Base-by-base conservation (phyloP, 2,329 filamentous ascomycete genomes). In the Neopestalotiopsis sp. region DNA sequence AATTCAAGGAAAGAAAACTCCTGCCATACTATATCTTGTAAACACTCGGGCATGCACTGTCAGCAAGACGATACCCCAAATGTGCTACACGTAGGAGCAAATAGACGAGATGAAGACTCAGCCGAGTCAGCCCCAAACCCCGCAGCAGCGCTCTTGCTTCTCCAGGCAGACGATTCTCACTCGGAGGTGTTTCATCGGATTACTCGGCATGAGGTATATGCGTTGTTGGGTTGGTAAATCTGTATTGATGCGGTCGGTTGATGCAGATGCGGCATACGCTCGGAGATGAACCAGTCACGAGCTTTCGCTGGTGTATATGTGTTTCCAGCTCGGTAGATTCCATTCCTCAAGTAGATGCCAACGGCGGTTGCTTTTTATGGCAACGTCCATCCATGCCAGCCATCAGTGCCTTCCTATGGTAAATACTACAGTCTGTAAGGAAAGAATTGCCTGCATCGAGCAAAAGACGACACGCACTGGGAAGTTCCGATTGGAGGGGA, bases 401-500 rank as follows among this genome's bases (percentile, higher is more conserved):
- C 17, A 17, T 20, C 5, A 17, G 14, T 49, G 42, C 42, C n/a
- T n/a, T 20, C 20, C 10, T 52, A 10, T 52, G 45, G 45, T 52
- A 49, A 49, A n/a, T 14, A 49, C 2, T n/a, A 52, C n/a, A 52
- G 34, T 52, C 3, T 52, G 45, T 24, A 52, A 17, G 17, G n/a
- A 52, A 52, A 52, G 45, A 52, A 52, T 9, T n/a, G 45, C 14
- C 45, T 52, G 45, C 45, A 52, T 52, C n/a, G n/a, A 52, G 45
- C 45, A 52, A 24, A 7, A n/a, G n/a, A 24, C 17, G n/a, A 52
- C 45, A 24, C 45, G 45, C 28, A 40, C 14, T 17, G n/a, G 34
- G 28, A 62, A 38, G 30, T 30, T 62, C 59, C 59, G 59, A 62
- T 62, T 62, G 59, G 59, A 40, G 12, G 6, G 59, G 30, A 34